Base-by-base conservation (phyloP, 2,329 filamentous ascomycete species). In the Paraconiothyrium brasiliense region DNA sequence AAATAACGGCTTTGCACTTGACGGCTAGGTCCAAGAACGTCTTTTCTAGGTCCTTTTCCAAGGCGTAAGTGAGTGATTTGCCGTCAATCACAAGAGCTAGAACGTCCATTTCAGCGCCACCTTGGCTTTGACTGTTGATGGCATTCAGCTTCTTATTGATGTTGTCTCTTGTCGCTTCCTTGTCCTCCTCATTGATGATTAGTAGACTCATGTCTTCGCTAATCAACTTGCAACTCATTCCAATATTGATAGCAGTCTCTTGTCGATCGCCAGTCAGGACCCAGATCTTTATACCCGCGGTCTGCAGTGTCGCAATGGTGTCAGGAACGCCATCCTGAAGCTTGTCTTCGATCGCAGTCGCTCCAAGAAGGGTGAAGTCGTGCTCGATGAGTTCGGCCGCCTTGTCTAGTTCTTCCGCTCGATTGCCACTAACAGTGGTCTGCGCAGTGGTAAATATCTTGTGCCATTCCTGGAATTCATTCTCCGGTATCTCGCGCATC, bases 201-300 rank as follows among this genome's bases (percentile, higher is more conserved):
- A 99, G 83, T 11, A 99, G 86, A 74, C 95, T 97, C 95, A 99
- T 99, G 72, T 99, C 96, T 80, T 99, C 95, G 68, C 93, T 97
- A 63, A 99, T 92, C 54, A 99, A 86, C 81, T 98, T 98, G 82
- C 95, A 99, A 78, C 93, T 97, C 95, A 99, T 99, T 67, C 96
- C 95, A 69, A 99, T 99, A 78, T 99, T 99, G 86, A 99, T 99
- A 59, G 95, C 95, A 32, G 95, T 99, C 80, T 99, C 95, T 80
- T 99, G 96, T 72, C 95, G 89, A 83, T 99, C 95, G 71, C 95
- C 95, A 43, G 95, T 99, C 78, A 99, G 81, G 22, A 99, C 95
- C 95, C 95, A 99, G 58, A 99, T 90, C 81, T 99, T 99, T 84
- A 99, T 98, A 57, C 94, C 94, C 27, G 96, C 95, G 67, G 94